Evolutionary conservation across 2,329 filamentous ascomycete genomes (phyloP), one percentile per base, ranked within the genome.

Genomic region (Beauveria brongniartii): DNA sequence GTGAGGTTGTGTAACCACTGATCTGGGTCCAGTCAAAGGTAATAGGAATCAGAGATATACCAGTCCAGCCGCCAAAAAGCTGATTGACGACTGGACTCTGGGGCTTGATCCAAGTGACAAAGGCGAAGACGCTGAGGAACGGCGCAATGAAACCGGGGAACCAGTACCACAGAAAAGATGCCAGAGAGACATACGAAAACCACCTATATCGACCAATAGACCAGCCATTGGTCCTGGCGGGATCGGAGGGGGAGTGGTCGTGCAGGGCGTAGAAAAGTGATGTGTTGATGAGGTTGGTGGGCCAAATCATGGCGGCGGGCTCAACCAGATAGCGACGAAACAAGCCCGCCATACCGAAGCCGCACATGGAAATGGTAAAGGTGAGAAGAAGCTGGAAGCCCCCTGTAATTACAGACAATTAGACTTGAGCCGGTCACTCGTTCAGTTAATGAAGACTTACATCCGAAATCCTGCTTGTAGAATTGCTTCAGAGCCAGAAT

Each of bases 401-500:
- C 0, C 73, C 58, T 61, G 26, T 85, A 87, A 63, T 81, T 82
- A 58, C 84, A 78, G 75, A 89, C 81, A 68, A 87, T 82, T 3
- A 87, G 86, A 0, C 85, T 86, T 88, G 82, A 2, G 86, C 85
- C 66, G 89, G 89, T 0, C 86, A 86, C 10, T 14, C 1, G 20
- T 3, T 44, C 1, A 2, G 5, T 8, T 1, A 4, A 22, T 7
- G 9, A 16, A 2, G 20, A 55, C 58, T 61, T 43, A 55, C 58
- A 69, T 16, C 69, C 69, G 10, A 78, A 70, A 1, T 71, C 64
- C 56, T 77, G 75, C 50, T 74, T 71, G 61, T 78, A 78, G 60
- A 78, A 74, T 24, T 65, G 62, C 47, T 66, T 66, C 5, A 75
- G 69, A 2, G 76, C 76, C 64, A 78, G 75, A 55, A 78, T 74